Percentiles rank a stretch among this genome's conserved stretches.
These are phyloP conservation scores for Coniella lustricola DNA, from an alignment of 2,329 filamentous ascomycete genomes.

Conservation along the genomic window DNA sequence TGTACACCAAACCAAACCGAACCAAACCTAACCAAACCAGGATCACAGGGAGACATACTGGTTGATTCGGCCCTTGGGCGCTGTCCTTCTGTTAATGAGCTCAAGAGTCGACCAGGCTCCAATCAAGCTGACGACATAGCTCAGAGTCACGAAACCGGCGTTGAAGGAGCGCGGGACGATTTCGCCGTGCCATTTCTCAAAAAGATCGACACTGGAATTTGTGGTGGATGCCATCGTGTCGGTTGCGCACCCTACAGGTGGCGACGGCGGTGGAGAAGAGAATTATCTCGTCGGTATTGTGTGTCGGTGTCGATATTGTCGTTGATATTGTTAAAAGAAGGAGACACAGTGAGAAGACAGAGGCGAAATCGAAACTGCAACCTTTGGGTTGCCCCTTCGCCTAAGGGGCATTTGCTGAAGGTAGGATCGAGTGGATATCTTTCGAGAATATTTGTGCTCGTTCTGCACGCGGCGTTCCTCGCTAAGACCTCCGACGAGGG, in stretches of 20 bases:
- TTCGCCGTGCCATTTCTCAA: constrained; percentile 35
- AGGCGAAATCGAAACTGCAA: not conserved
- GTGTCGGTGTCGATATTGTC: not conserved
- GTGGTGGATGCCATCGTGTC: constrained; percentile 7
- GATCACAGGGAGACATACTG: constrained; percentile 48
- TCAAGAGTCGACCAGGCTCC: constrained; percentile 76
- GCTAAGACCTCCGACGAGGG: not conserved
- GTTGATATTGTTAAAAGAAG: not conserved
- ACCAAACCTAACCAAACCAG: too few relatives aligned
- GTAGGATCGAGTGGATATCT: too few relatives aligned
- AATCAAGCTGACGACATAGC: constrained; percentile 68
- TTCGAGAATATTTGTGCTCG: too few relatives aligned
- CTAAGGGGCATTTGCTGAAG: too few relatives aligned
- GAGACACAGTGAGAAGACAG: not conserved
- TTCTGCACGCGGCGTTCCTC: not conserved
- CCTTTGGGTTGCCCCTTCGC: not conserved
- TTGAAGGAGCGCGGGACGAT: constrained; percentile 44
- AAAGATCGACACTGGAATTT: constrained; percentile 18
- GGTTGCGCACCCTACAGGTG: too few relatives aligned
- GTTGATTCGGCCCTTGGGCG: constrained; percentile 60
- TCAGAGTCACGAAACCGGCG: constrained; percentile 61
- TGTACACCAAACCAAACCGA: not conserved
- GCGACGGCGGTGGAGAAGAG: too few relatives aligned
- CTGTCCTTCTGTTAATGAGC: constrained; percentile 69
- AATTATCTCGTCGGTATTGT: not conserved